Evolutionary conservation across 2,329 filamentous ascomycete genomes (phyloP), one percentile per base, ranked within the genome.

Genomic region (Tolypocladium nubicola): DNA sequence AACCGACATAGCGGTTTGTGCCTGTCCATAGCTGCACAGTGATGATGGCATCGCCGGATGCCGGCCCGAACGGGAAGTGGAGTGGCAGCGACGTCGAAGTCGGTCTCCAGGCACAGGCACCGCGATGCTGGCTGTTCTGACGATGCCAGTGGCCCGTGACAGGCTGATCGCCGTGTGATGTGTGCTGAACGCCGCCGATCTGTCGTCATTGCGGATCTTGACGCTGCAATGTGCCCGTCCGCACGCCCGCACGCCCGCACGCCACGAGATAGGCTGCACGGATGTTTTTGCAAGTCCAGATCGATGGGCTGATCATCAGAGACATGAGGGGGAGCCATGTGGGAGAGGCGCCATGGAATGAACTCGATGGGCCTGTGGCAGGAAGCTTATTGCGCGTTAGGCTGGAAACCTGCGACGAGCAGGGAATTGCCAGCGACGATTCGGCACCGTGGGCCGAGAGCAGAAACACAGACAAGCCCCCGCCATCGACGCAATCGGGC

Each of bases 11-110:
- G 41, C 4, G 21, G 39, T 14, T 23, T 23, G n/a, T 10, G 40
- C n/a, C 40, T 26, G n/a, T 43, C n/a, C n/a, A n/a, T 23, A 26
- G 11, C 21, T 45, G 21, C 21, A 16, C 8, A 45, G 21, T 1
- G 21, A 26, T 4, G 23, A 49, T 49, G 45, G 13, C 45, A 16
- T 49, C 45, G 23, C 7, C 55, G 55, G 55, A 33, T 43, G 21
- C 49, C 55, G 55, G 55, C n/a, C 55, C 50, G 55, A 47, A 39
- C 49, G 49, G 49, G 55, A 53, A 53, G 55, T 56, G 55, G 55
- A 56, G 47, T 19, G 23, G 14, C 1, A 49, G 16, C 13, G 45
- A 49, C 8, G 43, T 21, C 23, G 21, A 26, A 26, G 23, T 23
- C 26, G 1, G 30, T 3, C 35, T 23, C n/a, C 43, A 21, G 23